These are phyloP conservation scores for Citrullus mucosospermus DNA, from an alignment of 306 rosid species.

Conservation along the genomic window DNA sequence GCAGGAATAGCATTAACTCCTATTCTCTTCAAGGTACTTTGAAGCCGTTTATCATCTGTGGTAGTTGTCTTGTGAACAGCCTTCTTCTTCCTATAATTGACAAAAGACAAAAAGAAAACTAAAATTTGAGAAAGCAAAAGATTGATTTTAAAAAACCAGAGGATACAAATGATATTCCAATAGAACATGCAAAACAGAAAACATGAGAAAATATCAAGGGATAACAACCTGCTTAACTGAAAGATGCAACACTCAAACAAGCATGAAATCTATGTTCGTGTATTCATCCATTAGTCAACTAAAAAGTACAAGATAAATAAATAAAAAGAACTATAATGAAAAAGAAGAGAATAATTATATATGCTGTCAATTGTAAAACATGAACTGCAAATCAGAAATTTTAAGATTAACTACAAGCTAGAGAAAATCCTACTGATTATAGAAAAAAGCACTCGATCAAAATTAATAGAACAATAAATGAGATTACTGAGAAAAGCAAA, in stretches of 20 bases:
- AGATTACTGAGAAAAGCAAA: neutral
- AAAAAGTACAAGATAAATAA: neutral
- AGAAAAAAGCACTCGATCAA: neutral
- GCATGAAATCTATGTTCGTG: neutral
- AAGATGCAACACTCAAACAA: neutral
- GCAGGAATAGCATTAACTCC: constrained; percentile 96
- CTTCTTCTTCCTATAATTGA: constrained; percentile 77
- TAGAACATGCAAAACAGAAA: neutral
- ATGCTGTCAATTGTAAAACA: neutral
- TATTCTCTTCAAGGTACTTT: constrained; percentile 95
- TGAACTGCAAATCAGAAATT: neutral
- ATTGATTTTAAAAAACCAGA: neutral
- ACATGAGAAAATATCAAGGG: neutral
- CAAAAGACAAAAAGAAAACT: neutral
- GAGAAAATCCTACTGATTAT: neutral
- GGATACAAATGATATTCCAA: neutral
- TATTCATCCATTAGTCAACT: neutral
- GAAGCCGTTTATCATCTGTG: constrained; percentile 93
- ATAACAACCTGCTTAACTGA: neutral
- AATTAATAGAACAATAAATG: neutral
- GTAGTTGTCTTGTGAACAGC: constrained; percentile 97
- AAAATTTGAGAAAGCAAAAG: neutral
- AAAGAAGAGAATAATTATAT: neutral
- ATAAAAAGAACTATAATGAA: no score
- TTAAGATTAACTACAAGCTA: neutral